phyloP scores from a whole-genome alignment of 2,329 filamentous ascomycete species.

The Sporothrix pseudoabietina region DNA sequence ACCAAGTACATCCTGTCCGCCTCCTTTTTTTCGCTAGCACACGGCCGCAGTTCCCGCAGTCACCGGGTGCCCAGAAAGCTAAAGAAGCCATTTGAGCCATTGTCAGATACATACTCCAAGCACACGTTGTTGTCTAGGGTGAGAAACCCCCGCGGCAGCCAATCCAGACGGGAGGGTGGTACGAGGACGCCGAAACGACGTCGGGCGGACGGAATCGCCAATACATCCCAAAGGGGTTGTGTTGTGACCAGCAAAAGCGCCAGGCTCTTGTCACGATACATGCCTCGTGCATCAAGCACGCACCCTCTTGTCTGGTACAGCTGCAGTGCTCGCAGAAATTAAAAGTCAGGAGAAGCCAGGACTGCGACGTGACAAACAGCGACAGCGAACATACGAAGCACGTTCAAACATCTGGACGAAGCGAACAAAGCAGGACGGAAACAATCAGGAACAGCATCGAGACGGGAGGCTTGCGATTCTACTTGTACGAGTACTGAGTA shows the following conservation, averaged over 20 bases:
- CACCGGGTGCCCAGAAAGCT: slow-evolving; percentile 19
- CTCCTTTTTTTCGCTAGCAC: not conserved
- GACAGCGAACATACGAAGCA: not conserved
- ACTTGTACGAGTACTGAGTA: not conserved
- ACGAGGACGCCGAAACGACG: slow-evolving; percentile 27
- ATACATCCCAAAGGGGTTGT: slow-evolving; percentile 17
- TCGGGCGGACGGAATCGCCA: slow-evolving; percentile 35
- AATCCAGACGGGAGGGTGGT: slow-evolving; percentile 24
- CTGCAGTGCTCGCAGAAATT: not conserved
- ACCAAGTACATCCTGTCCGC: not conserved
- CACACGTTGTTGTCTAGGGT: slow-evolving; percentile 9
- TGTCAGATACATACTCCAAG: not conserved
- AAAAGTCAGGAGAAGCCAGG: not conserved
- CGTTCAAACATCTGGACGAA: not conserved
- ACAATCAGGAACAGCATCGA: slow-evolving; percentile 2
- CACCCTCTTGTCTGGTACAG: not conserved
- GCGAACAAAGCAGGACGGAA: not conserved
- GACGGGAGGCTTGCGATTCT: not conserved
- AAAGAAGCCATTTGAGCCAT: not conserved
- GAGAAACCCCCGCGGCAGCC: slow-evolving; percentile 14
- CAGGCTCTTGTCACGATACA: slow-evolving; percentile 25
- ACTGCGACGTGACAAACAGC: slow-evolving; percentile 14
- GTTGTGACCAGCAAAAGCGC: not conserved
- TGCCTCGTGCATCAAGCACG: not conserved
- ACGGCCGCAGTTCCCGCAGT: slow-evolving; percentile 27